A percentile compares a stretch with the other conserved stretches of the same genome.
Evolutionary conservation across 2,329 filamentous ascomycete species (phyloP).

Genomic region (Fusarium cicatricum): DNA sequence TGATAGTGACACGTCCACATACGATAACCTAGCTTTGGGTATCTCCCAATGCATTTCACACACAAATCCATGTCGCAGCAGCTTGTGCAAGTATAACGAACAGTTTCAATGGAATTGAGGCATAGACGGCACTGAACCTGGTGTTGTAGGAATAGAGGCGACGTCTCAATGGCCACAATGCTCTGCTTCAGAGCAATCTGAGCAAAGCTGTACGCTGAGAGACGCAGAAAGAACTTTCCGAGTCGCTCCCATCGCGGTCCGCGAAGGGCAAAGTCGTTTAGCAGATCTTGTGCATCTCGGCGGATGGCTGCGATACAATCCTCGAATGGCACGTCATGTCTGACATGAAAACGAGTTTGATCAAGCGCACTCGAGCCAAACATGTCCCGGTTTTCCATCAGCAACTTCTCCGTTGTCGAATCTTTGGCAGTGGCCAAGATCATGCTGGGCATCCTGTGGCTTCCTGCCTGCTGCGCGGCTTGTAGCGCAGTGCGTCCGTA

Average conservation of each 20-base stretch:
- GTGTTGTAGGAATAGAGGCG: slow-evolving; percentile 16
- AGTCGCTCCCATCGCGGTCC: slow-evolving; percentile 19
- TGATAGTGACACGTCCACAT: slow-evolving; percentile 23
- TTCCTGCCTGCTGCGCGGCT: slow-evolving; percentile 17
- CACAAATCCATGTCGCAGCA: slow-evolving; percentile 21
- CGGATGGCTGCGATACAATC: slow-evolving; percentile 15
- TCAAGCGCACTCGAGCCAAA: slow-evolving; percentile 20
- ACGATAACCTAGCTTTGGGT: slow-evolving; percentile 10
- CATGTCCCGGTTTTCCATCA: slow-evolving; percentile 23
- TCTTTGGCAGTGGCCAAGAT: slow-evolving; percentile 17
- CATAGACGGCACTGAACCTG: slow-evolving; percentile 19
- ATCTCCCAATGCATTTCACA: slow-evolving; percentile 2
- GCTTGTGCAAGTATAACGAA: slow-evolving; percentile 12
- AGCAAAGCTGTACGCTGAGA: slow-evolving; percentile 18
- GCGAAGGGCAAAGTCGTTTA: slow-evolving; percentile 7
- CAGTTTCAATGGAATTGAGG: slow-evolving; percentile 3
- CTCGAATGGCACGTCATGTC: not conserved
- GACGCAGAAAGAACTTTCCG: slow-evolving; percentile 20
- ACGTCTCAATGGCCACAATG: slow-evolving; percentile 7
- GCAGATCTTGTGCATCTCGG: slow-evolving; percentile 9
- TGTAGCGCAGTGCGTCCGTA: slow-evolving; percentile 19
- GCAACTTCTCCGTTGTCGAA: not conserved
- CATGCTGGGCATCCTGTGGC: slow-evolving; percentile 10
- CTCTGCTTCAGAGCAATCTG: slow-evolving; percentile 20
- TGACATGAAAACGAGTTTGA: slow-evolving; percentile 3